Percentiles rank a stretch among this genome's conserved stretches.
These are phyloP conservation scores for Syncephalastrum contaminatum DNA, from an alignment of 371 early-diverging fungal genomes.

Conservation along the genomic window DNA sequence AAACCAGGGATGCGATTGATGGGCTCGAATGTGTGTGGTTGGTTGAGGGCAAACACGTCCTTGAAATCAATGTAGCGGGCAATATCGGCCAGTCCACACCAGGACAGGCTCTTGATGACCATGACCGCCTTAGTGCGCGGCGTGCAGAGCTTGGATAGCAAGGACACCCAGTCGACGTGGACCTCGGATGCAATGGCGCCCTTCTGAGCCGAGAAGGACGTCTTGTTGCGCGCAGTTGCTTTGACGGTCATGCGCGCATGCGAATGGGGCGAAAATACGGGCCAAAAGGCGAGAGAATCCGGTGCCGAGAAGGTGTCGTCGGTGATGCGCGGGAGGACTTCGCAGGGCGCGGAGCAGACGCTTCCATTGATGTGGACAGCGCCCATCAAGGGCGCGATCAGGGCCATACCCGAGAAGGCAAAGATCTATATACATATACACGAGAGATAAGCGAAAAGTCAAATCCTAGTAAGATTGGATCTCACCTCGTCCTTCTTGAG, in stretches of 20 bases:
- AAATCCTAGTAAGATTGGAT: not conserved
- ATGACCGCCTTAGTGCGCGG: constrained; percentile 30
- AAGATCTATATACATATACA: constrained; percentile 26
- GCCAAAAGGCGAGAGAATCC: constrained; percentile 30
- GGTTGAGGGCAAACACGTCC: constrained; percentile 26
- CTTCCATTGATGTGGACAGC: constrained; percentile 39
- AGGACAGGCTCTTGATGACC: constrained; percentile 36
- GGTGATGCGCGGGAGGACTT: constrained; percentile 3
- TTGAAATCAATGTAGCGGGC: constrained; percentile 40
- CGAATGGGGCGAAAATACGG: constrained; percentile 59
- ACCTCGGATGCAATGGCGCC: not conserved
- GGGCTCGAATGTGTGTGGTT: constrained; percentile 1
- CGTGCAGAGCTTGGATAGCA: not conserved
- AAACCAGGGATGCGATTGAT: constrained; percentile 22
- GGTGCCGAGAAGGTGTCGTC: constrained; percentile 17
- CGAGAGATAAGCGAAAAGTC: not conserved
- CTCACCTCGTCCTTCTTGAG: constrained; percentile 21
- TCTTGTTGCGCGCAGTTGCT: constrained; percentile 14
- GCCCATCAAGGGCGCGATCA: constrained; percentile 48
- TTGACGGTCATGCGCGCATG: constrained; percentile 56
- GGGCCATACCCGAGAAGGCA: constrained; percentile 52
- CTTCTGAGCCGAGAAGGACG: not conserved
- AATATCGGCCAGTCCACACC: constrained; percentile 40
- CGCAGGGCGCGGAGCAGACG: too few relatives aligned
- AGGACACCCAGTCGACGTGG: too few relatives aligned